Conservation (phyloP, 2,329 filamentous ascomycete genomes). For the Fusarium subglutinans region DNA sequence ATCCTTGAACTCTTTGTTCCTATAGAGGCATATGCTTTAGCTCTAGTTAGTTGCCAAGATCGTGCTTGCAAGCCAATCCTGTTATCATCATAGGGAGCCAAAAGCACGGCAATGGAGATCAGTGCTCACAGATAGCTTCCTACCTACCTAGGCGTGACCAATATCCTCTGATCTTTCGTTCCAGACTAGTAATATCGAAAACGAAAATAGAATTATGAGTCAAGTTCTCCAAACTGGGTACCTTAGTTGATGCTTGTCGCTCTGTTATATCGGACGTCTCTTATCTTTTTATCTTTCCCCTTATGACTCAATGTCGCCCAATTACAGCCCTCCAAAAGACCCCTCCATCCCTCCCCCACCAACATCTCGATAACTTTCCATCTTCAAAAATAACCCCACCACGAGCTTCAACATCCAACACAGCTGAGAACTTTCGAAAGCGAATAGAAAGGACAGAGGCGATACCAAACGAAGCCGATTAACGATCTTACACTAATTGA, state of each 20-base stretch:
- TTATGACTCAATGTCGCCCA: slow-evolving; percentile 31
- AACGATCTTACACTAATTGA: background rate
- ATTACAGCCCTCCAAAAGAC: slow-evolving; percentile 2
- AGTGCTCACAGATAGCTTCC: background rate
- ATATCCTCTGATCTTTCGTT: background rate
- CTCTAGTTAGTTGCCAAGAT: background rate
- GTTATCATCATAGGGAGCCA: background rate
- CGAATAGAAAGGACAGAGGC: background rate
- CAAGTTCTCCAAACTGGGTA: background rate
- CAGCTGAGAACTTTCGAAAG: background rate
- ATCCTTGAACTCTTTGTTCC: background rate
- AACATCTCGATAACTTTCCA: slow-evolving; percentile 38
- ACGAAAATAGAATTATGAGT: background rate
- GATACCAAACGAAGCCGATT: background rate
- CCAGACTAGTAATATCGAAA: background rate
- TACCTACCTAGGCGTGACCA: background rate
- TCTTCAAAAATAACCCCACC: slow-evolving; percentile 42
- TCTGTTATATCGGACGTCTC: background rate
- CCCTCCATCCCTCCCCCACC: slow-evolving; percentile 39
- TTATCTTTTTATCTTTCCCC: slow-evolving; percentile 22
- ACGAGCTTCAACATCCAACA: slow-evolving; percentile 33
- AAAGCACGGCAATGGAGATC: background rate
- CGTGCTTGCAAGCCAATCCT: background rate
- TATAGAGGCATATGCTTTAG: background rate
- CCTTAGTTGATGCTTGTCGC: background rate